phyloP scores from a whole-genome alignment of 2,329 filamentous ascomycete species.

The Talaromyces sp. region DNA sequence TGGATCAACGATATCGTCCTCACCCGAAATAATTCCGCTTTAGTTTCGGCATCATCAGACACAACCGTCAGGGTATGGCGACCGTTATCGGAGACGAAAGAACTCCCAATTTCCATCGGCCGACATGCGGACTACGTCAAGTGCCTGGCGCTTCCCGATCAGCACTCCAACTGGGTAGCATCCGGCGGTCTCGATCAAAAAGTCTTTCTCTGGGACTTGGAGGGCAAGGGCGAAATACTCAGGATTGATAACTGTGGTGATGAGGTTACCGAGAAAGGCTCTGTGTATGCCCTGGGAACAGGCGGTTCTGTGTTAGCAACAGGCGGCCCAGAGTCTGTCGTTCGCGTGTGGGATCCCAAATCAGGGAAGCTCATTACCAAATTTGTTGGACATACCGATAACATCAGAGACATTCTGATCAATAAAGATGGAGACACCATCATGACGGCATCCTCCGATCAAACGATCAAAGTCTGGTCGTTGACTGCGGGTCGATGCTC shows the following conservation, averaged over 20 bases:
- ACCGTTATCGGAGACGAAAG: slow-evolving; percentile 61
- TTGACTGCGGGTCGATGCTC: slow-evolving; percentile 92
- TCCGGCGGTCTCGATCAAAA: slow-evolving; percentile 91
- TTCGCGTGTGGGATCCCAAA: slow-evolving; percentile 86
- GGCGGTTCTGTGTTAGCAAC: slow-evolving; percentile 80
- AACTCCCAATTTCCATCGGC: slow-evolving; percentile 76
- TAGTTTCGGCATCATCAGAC: slow-evolving; percentile 91
- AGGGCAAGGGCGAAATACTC: slow-evolving; percentile 78
- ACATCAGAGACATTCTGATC: slow-evolving; percentile 84
- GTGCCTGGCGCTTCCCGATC: slow-evolving; percentile 74
- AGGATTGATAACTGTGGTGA: slow-evolving; percentile 75
- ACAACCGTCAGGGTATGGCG: slow-evolving; percentile 91
- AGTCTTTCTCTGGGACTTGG: slow-evolving; percentile 90
- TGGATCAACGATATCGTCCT: slow-evolving; percentile 94
- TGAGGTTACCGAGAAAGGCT: slow-evolving; percentile 82
- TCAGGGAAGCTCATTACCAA: slow-evolving; percentile 90
- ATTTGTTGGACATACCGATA: slow-evolving; percentile 94
- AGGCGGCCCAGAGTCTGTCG: slow-evolving; percentile 89
- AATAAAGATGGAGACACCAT: slow-evolving; percentile 86
- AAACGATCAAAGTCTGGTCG: slow-evolving; percentile 98
- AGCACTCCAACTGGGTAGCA: slow-evolving; percentile 77
- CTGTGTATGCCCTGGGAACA: slow-evolving; percentile 84
- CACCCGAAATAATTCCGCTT: slow-evolving; percentile 70
- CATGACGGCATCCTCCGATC: slow-evolving; percentile 90
- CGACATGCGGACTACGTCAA: slow-evolving; percentile 97